phyloP scores from a whole-genome alignment of 2,329 filamentous ascomycete species.

The Colletotrichum magnum region DNA sequence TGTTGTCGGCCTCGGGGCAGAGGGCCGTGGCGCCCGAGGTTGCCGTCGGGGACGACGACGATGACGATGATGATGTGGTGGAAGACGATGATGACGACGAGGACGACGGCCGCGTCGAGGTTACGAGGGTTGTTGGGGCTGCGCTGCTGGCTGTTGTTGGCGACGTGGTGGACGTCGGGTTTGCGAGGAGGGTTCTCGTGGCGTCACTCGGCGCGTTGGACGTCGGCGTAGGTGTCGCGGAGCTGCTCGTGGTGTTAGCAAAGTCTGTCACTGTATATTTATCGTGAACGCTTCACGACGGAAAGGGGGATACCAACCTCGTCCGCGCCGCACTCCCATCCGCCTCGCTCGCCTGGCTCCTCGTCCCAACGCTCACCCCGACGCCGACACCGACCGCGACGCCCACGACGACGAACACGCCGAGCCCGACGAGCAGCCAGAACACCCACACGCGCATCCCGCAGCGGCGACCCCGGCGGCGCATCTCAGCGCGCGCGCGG shows the following conservation, averaged over 20 bases:
- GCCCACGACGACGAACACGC: slow-evolving; percentile 52
- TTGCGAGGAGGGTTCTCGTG: background rate
- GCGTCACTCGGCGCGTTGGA: background rate
- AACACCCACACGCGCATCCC: slow-evolving; percentile 51
- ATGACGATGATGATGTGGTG: slow-evolving; percentile 41
- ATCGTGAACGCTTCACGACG: too few relatives aligned
- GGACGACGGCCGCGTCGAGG: slow-evolving; percentile 1
- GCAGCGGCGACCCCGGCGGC: slow-evolving; percentile 43
- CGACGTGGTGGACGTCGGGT: background rate
- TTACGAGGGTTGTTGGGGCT: slow-evolving; percentile 11
- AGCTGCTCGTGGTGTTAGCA: background rate
- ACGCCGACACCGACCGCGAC: slow-evolving; percentile 58
- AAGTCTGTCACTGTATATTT: too few relatives aligned
- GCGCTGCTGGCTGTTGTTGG: slow-evolving; percentile 38
- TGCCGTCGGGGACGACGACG: slow-evolving; percentile 43
- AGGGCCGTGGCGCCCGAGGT: slow-evolving; percentile 47
- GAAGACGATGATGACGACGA: background rate
- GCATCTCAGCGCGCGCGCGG: slow-evolving; percentile 37
- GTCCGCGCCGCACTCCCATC: slow-evolving; percentile 6
- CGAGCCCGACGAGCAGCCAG: slow-evolving; percentile 51
- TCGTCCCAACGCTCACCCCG: slow-evolving; percentile 49
- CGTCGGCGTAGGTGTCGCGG: slow-evolving; percentile 17
- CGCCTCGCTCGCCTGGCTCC: slow-evolving; percentile 17
- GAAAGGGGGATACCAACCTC: background rate
- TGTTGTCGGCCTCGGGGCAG: slow-evolving; percentile 61